A percentile compares a stretch with the other conserved stretches of the same genome.
phyloP scores from a whole-genome alignment of 2,329 filamentous ascomycete species.

The Alternaria sp. region DNA sequence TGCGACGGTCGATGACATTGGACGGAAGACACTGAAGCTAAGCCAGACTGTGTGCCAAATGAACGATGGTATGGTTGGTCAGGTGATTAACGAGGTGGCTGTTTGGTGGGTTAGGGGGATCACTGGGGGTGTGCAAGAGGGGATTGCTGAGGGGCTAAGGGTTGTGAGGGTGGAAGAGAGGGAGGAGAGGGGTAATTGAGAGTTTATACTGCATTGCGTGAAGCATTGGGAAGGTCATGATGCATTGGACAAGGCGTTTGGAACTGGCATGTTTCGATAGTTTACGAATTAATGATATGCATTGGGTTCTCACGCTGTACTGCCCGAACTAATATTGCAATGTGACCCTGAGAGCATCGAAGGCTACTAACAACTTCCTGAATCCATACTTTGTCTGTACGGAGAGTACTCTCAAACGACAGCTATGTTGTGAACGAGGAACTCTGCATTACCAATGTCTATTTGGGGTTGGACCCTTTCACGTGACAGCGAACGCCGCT shows the following conservation, averaged over 20 bases:
- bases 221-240: neutral
- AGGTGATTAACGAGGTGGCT: conserved; percentile 64
- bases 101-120: conserved; percentile 71
- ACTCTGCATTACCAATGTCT: no score
- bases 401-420: no score
- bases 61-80: conserved; percentile 71
- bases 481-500: neutral
- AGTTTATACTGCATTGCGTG: neutral
- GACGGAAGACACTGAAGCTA: conserved; percentile 62
- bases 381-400: no score
- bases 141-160: conserved; percentile 64
- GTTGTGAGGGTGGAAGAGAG: conserved; percentile 50
- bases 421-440: neutral
- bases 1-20: conserved; percentile 62
- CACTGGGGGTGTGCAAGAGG: conserved; percentile 73
- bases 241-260: no score
- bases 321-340: no score
- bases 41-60: conserved; percentile 66
- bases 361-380: no score
- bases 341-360: no score
- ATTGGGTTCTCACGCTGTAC: neutral
- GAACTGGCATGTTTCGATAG: neutral
- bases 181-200: conserved; percentile 6
- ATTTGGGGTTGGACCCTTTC: neutral
- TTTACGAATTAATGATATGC: neutral